Evolutionary conservation across 2,329 filamentous ascomycete genomes (phyloP).

Genomic region (Apiospora sp.): DNA sequence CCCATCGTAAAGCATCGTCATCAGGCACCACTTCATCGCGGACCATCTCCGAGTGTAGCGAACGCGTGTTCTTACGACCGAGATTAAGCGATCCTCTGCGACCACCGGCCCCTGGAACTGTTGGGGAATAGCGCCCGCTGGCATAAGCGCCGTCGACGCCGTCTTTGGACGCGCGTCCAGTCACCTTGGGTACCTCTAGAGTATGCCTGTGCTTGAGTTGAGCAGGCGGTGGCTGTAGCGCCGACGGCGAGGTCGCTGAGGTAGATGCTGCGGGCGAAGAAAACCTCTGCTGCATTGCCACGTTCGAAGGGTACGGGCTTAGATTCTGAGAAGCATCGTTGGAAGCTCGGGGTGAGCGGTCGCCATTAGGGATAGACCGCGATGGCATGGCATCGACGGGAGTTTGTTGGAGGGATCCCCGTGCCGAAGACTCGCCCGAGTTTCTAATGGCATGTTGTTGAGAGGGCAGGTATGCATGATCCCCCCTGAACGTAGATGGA

Average conservation of each 20-base stretch:
- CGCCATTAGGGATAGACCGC: conserved; percentile 41
- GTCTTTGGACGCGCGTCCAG: conserved; percentile 77
- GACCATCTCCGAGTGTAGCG: conserved; percentile 83
- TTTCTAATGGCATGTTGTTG: conserved; percentile 37
- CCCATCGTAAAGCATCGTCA: conserved; percentile 90
- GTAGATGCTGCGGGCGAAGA: conserved; percentile 46
- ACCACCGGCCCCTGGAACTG: conserved; percentile 58
- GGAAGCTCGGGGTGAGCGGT: conserved; percentile 34
- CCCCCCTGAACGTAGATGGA: no score
- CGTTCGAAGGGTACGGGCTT: not conserved
- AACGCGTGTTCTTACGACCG: conserved; percentile 81
- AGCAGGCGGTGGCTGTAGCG: conserved; percentile 60
- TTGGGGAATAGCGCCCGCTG: conserved; percentile 84
- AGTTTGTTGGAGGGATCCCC: conserved; percentile 43
- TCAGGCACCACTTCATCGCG: conserved; percentile 86
- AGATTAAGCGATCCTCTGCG: conserved; percentile 86
- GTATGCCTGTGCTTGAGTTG: conserved; percentile 83
- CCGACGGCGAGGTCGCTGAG: conserved; percentile 50
- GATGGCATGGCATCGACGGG: conserved; percentile 41
- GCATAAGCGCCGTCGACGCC: conserved; percentile 70
- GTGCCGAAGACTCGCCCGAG: conserved; percentile 45
- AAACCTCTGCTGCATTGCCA: conserved; percentile 19
- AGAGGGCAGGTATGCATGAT: not conserved
- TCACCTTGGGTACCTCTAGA: conserved; percentile 80
- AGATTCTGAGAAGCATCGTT: conserved; percentile 26